phyloP scores from a whole-genome alignment of 441 rosid species.

The Adansonia gregorii region DNA sequence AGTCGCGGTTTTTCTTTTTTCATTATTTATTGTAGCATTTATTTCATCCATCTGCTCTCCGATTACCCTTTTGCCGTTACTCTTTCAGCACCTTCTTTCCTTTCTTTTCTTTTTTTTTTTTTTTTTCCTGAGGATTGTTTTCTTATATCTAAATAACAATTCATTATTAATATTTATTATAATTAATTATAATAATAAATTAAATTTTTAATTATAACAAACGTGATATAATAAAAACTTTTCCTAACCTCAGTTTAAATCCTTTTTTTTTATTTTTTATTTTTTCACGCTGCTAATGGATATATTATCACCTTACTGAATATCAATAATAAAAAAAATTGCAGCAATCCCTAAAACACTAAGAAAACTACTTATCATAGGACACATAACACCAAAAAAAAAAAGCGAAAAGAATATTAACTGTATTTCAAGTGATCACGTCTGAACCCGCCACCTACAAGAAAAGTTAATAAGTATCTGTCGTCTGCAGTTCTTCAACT shows the following conservation, averaged over 20 bases:
- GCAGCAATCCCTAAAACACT: slow-evolving; percentile 22
- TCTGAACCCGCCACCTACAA: background rate
- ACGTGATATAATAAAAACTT: too few species aligned
- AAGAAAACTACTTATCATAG: too few species aligned
- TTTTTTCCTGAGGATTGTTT: too few species aligned
- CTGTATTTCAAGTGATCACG: background rate
- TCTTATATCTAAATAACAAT: too few species aligned
- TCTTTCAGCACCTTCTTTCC: background rate
- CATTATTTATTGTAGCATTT: slow-evolving; percentile 17
- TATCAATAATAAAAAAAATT: background rate
- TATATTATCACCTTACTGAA: background rate
- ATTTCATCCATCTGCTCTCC: background rate
- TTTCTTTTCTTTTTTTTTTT: too few species aligned
- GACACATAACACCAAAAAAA: too few species aligned
- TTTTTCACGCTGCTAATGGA: background rate
- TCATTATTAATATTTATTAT: too few species aligned
- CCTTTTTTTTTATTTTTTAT: background rate
- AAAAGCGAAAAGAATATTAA: background rate
- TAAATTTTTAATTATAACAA: too few species aligned
- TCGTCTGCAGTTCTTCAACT: background rate
- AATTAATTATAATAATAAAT: too few species aligned
- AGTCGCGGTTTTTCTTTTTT: background rate
- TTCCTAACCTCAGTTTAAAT: too few species aligned
- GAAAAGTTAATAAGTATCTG: background rate
- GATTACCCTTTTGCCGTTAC: background rate